Evolutionary conservation across 2,329 filamentous ascomycete genomes (phyloP).

Genomic region (Neodidymelliopsis sp.): DNA sequence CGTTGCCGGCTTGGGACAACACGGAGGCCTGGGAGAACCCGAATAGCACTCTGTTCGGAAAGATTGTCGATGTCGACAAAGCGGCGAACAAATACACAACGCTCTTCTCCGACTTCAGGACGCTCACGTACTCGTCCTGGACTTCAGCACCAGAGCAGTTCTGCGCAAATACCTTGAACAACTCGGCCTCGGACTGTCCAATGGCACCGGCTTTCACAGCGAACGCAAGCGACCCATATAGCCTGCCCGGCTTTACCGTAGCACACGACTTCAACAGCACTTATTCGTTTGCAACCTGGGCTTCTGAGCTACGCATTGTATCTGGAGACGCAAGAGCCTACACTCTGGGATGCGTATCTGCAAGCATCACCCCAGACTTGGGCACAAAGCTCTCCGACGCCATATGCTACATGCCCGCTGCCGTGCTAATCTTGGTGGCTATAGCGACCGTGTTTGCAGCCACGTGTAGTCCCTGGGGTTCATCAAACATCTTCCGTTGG

Average conservation of each 20-base stretch:
- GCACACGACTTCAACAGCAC: slow-evolving; percentile 78
- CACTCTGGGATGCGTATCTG: slow-evolving; percentile 79
- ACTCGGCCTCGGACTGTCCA: slow-evolving; percentile 68
- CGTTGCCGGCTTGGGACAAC: slow-evolving; percentile 67
- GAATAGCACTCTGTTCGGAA: slow-evolving; percentile 68
- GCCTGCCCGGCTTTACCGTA: slow-evolving; percentile 76
- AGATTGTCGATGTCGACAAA: slow-evolving; percentile 73
- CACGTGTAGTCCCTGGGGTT: slow-evolving; percentile 93
- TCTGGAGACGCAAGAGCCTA: slow-evolving; percentile 72
- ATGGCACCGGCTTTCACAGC: slow-evolving; percentile 74
- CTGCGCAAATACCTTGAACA: slow-evolving; percentile 65
- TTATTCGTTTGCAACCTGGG: slow-evolving; percentile 86
- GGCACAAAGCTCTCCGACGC: slow-evolving; percentile 72
- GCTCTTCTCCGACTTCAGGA: slow-evolving; percentile 72
- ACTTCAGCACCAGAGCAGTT: slow-evolving; percentile 63
- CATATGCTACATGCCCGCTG: slow-evolving; percentile 77
- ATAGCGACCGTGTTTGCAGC: slow-evolving; percentile 83
- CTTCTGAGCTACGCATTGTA: slow-evolving; percentile 74
- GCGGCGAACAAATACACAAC: slow-evolving; percentile 72
- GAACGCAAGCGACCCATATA: slow-evolving; percentile 60
- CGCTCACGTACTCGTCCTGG: slow-evolving; percentile 79
- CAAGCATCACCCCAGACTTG: slow-evolving; percentile 84
- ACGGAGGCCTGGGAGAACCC: slow-evolving; percentile 66
- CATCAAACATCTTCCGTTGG: slow-evolving; percentile 89
- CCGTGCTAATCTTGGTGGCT: slow-evolving; percentile 80